Base-by-base conservation (phyloP, 2,329 filamentous ascomycete genomes). In the Phialophora expanda region DNA sequence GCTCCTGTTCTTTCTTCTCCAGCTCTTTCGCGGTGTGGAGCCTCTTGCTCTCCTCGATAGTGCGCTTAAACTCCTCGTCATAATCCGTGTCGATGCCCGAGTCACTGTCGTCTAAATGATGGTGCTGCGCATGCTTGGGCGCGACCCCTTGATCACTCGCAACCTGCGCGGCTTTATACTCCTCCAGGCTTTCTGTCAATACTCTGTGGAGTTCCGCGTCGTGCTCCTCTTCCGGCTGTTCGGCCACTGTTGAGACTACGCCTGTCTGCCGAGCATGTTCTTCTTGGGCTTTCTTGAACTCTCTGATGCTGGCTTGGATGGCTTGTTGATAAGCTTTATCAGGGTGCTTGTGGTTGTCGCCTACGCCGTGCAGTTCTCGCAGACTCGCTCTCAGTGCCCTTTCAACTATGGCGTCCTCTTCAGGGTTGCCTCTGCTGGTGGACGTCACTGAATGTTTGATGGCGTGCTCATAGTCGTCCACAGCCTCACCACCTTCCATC, bases 301-400 rank as follows among this genome's bases (percentile, higher is more conserved):
- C 71, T 41, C 61, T 44, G 28, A 73, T 61, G 53, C 69, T 72
- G 9, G 71, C 66, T 67, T 70, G 51, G 65, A 75, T 61, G 55
- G 74, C 76, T 34, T 71, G 69, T 59, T 74, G 73, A 8, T 75
- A 75, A 20, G 72, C 64, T 44, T 76, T 74, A 12, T 76, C 72
- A 14, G 75, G 73, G 54, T 75, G 71, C 17, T 71, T 70, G 6
- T 67, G 53, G 32, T 56, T 44, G 20, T 77, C 72, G 7, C 74
- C 72, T 8, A 73, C 72, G 17, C 74, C 73, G 63, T 84, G 79
- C 8, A 88, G 75, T 71, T 90, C 87, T 14, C 79, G 80, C 17
- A 95, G 82, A 68, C 89, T 92, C 4, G 90, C 87, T 14, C 90
- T 84, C 58, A 96, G 90, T 0, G 91, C 91, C 22, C 86, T 83